Base-by-base conservation (phyloP, 805 yeast genomes). In the Tetrapisispora iriomotensis region DNA sequence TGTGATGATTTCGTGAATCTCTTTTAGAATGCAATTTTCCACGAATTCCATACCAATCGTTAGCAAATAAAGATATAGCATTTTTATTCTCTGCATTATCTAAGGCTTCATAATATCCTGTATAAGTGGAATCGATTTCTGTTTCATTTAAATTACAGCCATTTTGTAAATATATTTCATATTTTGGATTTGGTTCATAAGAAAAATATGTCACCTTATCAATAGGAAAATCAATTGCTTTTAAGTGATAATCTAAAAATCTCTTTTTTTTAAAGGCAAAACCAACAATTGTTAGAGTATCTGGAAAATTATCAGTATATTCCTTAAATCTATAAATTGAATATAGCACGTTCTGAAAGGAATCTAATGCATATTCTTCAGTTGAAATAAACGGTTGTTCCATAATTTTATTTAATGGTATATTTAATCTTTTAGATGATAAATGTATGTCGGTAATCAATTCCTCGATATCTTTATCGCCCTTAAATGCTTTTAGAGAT, bases 301-400 rank as follows among this genome's bases (percentile, higher is more conserved):
- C 32, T 0, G 94, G 94, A 44, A 70, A 79, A 1, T 8, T 18
- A 0, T 67, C 63, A 3, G 61, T 54, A 2, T 68, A 43, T 45
- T 78, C 76, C 23, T 69, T 55, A 52, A 68, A 82, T 37, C 75
- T 61, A 26, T 72, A 65, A 2, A 80, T 46, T 46, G 81, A 74
- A 55, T 75, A 82, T 3, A 82, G 43, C 6, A 83, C 71, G 56
- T 84, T 84, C 52, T 84, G 94, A 53, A 79, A 79, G 1, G 92
- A 82, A 56, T 84, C 94, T 29, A 85, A 61, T 0, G 94, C 86
- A 54, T 58, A 79, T 47, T 81, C 88, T 51, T 84, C 95, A 1
- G 77, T 60, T 6, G 65, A 44, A 0, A 79, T 58, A 21, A 53
- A 46, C 4, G 39, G 28, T 17, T 38, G 21, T 17, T 36, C 35